Conservation (phyloP, 2,329 filamentous ascomycete species). For the Dactylellina haptotyla region DNA sequence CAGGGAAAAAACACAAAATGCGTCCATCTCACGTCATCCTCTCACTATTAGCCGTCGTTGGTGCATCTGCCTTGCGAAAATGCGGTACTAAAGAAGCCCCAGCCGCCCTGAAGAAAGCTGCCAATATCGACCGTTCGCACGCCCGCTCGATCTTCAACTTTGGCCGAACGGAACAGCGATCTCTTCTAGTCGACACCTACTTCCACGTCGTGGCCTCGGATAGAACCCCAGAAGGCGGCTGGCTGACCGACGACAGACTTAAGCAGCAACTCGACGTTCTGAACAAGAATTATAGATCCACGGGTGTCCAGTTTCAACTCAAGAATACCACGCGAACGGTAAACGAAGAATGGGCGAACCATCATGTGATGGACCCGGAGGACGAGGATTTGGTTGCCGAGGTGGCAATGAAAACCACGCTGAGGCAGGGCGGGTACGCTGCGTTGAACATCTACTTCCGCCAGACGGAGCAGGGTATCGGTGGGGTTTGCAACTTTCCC, state of each 20-base stretch:
- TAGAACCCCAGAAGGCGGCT: slow-evolving; percentile 54
- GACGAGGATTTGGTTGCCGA: slow-evolving; percentile 56
- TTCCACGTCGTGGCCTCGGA: slow-evolving; percentile 60
- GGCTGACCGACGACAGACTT: slow-evolving; percentile 54
- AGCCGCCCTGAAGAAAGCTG: background rate
- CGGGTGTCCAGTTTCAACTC: slow-evolving; percentile 65
- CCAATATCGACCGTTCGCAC: background rate
- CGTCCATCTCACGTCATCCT: background rate
- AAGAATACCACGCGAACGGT: slow-evolving; percentile 64
- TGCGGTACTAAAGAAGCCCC: background rate
- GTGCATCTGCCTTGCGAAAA: background rate
- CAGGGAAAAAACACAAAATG: no score
- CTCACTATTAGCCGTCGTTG: background rate
- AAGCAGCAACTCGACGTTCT: slow-evolving; percentile 60
- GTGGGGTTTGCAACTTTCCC: slow-evolving; percentile 47
- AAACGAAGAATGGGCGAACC: slow-evolving; percentile 64
- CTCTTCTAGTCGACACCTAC: slow-evolving; percentile 58
- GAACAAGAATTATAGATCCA: slow-evolving; percentile 63
- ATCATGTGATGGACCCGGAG: background rate
- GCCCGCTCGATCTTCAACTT: background rate
- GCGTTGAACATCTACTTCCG: slow-evolving; percentile 60
- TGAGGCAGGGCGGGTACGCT: slow-evolving; percentile 64
- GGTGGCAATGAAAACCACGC: slow-evolving; percentile 64
- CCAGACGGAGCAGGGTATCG: slow-evolving; percentile 36
- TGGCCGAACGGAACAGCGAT: background rate